A percentile compares a stretch with the other conserved stretches of the same genome.
These are phyloP conservation scores for Hanseniaspora sp. DNA, from an alignment of 1,139 yeast species.

Conservation along the genomic window DNA sequence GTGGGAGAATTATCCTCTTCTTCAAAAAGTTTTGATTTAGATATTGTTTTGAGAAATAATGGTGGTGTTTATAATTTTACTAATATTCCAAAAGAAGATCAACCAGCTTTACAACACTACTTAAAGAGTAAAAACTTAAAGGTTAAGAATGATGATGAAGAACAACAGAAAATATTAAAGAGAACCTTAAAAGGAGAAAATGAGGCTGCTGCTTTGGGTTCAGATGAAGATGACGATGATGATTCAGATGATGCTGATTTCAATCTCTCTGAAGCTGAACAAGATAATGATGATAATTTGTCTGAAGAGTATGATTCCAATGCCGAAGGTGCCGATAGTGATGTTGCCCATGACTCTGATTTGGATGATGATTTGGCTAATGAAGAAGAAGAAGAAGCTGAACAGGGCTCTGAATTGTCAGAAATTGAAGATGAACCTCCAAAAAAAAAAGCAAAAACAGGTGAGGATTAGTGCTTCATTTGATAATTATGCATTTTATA, in stretches of 20 bases:
- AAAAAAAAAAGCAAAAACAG: constrained; percentile 28
- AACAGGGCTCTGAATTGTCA: constrained; percentile 8
- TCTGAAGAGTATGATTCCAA: constrained; percentile 87
- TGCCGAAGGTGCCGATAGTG: constrained; percentile 40
- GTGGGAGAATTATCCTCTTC: constrained; percentile 73
- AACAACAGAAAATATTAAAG: constrained; percentile 70
- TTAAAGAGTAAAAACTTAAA: constrained; percentile 66
- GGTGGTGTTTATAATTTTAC: constrained; percentile 74
- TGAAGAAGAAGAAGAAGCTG: constrained; percentile 32
- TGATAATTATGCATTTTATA: no score
- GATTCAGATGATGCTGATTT: constrained; percentile 62
- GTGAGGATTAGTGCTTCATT: constrained; percentile 22
- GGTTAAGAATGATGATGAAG: constrained; percentile 80
- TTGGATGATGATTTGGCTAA: constrained; percentile 36
- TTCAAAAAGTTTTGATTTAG: constrained; percentile 86
- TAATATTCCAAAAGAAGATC: constrained; percentile 84
- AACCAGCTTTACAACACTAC: constrained; percentile 61
- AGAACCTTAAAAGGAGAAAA: constrained; percentile 63
- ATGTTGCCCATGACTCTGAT: constrained; percentile 22
- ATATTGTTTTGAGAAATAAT: constrained; percentile 56
- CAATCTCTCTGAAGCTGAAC: constrained; percentile 46
- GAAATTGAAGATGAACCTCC: constrained; percentile 20
- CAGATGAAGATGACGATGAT: constrained; percentile 60
- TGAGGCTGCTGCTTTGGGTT: constrained; percentile 61
- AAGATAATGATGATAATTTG: constrained; percentile 59